Evolutionary conservation across 164 flowering plant genomes (phyloP).

Genomic region (Liriodendron chinense): DNA sequence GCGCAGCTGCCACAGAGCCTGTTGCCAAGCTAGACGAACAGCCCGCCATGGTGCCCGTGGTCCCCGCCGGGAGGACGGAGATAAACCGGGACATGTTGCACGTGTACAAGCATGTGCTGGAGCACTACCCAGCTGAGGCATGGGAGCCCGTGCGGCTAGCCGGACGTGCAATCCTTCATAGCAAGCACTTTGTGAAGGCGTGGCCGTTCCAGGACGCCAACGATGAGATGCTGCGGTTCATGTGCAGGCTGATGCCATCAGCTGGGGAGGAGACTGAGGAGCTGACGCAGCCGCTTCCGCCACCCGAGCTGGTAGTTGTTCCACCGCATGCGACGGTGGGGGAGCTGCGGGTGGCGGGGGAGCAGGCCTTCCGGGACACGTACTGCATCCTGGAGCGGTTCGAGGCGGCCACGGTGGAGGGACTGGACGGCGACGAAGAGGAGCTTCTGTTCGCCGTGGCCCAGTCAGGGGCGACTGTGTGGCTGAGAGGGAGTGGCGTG

Average conservation of each 20-base stretch:
- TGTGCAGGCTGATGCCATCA: constrained; percentile 41
- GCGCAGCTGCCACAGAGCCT: background rate
- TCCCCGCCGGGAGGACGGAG: constrained; percentile 29
- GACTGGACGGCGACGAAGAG: constrained; percentile 24
- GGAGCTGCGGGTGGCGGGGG: constrained; percentile 54
- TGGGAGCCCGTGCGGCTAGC: constrained; percentile 30
- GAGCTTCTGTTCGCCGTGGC: constrained; percentile 52
- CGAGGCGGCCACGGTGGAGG: constrained; percentile 43
- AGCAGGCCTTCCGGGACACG: constrained; percentile 65
- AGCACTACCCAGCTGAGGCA: constrained; percentile 37
- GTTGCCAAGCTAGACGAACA: background rate
- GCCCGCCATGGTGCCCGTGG: background rate
- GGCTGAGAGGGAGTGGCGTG: constrained; percentile 54
- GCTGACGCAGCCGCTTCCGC: constrained; percentile 14
- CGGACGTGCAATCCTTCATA: constrained; percentile 41
- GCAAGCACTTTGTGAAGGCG: constrained; percentile 71
- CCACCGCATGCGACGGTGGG: constrained; percentile 61
- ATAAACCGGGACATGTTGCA: constrained; percentile 46
- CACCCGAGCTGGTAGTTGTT: constrained; percentile 54
- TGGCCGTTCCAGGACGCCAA: constrained; percentile 66
- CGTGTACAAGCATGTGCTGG: constrained; percentile 43
- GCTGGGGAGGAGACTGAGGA: constrained; percentile 19
- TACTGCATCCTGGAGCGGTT: constrained; percentile 49
- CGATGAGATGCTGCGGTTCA: constrained; percentile 50
- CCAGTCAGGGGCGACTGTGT: constrained; percentile 52